Evolutionary conservation across 768 basidiomycete genomes (phyloP), one percentile per base, ranked within the genome.

Genomic region (Agrocybe chaxingu): DNA sequence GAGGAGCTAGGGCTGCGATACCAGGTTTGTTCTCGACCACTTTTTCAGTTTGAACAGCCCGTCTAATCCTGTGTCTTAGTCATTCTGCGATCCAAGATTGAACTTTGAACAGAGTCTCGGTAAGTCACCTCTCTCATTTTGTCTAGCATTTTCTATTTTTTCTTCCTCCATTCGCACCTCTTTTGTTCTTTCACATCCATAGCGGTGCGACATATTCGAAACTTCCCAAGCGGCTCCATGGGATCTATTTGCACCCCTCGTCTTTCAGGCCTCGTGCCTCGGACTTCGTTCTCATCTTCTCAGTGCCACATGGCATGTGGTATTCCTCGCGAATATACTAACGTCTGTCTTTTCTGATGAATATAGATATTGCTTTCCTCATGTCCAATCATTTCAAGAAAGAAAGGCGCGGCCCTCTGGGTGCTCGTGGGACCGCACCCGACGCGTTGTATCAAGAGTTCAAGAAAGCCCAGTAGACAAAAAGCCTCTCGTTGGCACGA

Each of bases 51-150:
- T 33, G 34, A 34, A 29, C 18, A 2, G 19, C 8, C 30, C 18
- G 3, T 35, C 38, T 4, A 35, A 11, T 32, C 41, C 3, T 31
- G 33, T 42, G 13, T 43, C 40, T 0, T 39, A 90, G 87, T 85
- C 87, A 1, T 96, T 96, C 71, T 98, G 96, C 63, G 95, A 98
- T 71, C 96, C 94, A 2, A 73, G 95, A 40, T 70, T 98, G 55
- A 96, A 97, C 66, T 93, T 93, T 58, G 94, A 96, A 67, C 94
- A 96, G 66, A 88, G 87, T 40, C 76, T 98, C n/a, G 92, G 92
- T 92, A 57, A 53, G 82, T 72, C 29, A 19, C 24, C 7, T 9
- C 13, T 40, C 29, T 47, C 38, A 13, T 35, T 36, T 47, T 9
- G 40, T 9, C 13, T 6, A 48, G 32, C 2, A 9, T 24, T 3